Evolutionary conservation across 2,329 filamentous ascomycete genomes (phyloP), one percentile per base, ranked within the genome.

Genomic region (Diaporthe nobilis): DNA sequence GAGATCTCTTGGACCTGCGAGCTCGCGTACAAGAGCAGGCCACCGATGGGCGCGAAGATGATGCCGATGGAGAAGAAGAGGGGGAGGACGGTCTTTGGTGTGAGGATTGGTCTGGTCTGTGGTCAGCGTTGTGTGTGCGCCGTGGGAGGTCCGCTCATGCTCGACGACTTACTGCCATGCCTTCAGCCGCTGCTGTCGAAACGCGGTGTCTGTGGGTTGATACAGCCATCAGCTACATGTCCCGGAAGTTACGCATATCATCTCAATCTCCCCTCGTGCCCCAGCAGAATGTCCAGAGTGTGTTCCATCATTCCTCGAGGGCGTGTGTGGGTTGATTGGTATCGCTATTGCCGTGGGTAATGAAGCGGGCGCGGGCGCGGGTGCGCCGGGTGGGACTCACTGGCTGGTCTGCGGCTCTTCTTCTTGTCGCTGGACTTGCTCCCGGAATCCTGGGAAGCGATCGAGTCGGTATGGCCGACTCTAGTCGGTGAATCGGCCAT

Each of bases 181-280:
- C 87, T 98, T 98, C 85, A 99, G 87, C 83, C 97, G 93, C 86
- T 99, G 97, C 84, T 99, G 97, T 81, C 97, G 92, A 84, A 98
- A 99, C 15, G 97, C 97, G 76, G 96, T 98, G 87, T 98, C 95
- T 98, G 22, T 72, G 57, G 34, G 49, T 49, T 39, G 68, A 65
- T 31, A 44, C 63, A 25, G 47, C 20, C 25, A 58, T 77, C 70
- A 77, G 75, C 55, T 44, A 47, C 71, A 42, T 55, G 82, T 74
- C 71, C 25, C 67, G 44, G 28, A 25, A 34, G 47, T n/a, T 34
- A 44, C 12, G 74, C 55, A 22, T 20, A 42, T 37, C 60, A 42
- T 53, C 49, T 51, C 42, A 58, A 53, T 28, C 31, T 9, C 42
- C 17, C 49, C 25, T 15, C 25, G 6, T 68, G 63, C 47, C 7